Base-by-base conservation (phyloP, 345 rosid genomes). In the Hibiscus syriacus region DNA sequence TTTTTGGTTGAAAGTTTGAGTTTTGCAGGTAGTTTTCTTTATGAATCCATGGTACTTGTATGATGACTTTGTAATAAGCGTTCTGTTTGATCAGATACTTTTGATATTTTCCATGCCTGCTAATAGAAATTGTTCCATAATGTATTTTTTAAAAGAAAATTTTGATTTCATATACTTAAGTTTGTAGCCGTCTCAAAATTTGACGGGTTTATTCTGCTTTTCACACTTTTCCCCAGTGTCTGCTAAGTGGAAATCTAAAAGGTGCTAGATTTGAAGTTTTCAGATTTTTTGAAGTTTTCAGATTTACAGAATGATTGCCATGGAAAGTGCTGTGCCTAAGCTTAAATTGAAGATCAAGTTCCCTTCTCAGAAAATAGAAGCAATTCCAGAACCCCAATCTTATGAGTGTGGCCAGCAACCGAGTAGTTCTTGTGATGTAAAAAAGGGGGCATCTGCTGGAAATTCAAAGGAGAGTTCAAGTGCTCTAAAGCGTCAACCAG, bases 341-440 rank as follows among this genome's bases (percentile, higher is more conserved):
- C 76, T 75, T 25, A 85, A 76, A 71, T 58, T 92, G 73, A 90
- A 77, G 77, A 82, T 84, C 43, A 92, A 87, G 71, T 78, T 88
- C 65, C 71, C 90, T 8, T 64, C 77, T 59, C 83, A 76, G 69
- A 78, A 76, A 3, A 20, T 75, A 60, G 81, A 81, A 69, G 73
- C 68, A 58, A 70, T 46, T 27, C 25, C 74, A 14, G 78, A 38
- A 22, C 12, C 70, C 2, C 76, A 34, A 61, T 67, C 73, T 39
- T 69, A 73, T 72, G 75, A 71, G 43, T n/a, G 43, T 39, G 75
- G 52, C 56, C 74, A 61, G 57, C 60, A 70, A 65, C 54, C 54
- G 52, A 39, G 58, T 50, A 48, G 48, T 45, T 46, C 74, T 30
- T 17, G 74, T 5, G 23, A 64, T 17, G 69, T 38, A 12, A 74